Conservation (phyloP, 257 asterid genomes). For the Lithospermum erythrorhizon region DNA sequence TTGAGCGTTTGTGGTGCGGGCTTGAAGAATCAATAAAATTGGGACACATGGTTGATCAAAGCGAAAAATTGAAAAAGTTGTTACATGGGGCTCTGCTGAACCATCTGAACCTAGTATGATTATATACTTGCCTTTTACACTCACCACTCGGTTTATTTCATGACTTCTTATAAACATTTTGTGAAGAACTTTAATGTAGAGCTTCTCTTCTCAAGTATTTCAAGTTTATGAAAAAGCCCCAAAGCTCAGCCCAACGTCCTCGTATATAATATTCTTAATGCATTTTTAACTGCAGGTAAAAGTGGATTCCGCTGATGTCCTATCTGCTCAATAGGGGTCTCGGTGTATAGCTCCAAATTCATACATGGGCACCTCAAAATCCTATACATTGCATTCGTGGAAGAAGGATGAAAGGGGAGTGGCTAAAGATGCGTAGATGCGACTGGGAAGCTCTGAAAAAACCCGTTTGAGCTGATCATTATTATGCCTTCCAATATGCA, state of each 20-base stretch:
- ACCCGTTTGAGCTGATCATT: too few species aligned
- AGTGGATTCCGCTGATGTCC: conserved; percentile 68
- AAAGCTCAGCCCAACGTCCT: not conserved
- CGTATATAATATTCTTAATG: not conserved
- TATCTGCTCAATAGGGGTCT: conserved; percentile 29
- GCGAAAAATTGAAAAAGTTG: conserved; percentile 63
- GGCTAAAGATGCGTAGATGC: too few species aligned
- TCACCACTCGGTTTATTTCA: too few species aligned
- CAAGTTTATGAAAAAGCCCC: too few species aligned
- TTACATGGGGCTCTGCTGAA: conserved; percentile 49
- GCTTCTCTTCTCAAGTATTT: too few species aligned
- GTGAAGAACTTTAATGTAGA: too few species aligned
- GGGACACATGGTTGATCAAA: conserved; percentile 74
- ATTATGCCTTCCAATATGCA: too few species aligned
- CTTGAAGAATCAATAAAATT: conserved; percentile 73
- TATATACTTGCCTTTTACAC: too few species aligned
- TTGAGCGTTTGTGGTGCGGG: conserved; percentile 79
- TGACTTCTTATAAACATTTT: too few species aligned
- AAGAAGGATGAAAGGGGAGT: too few species aligned
- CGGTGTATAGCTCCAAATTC: not conserved
- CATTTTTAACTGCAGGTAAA: conserved; percentile 39
- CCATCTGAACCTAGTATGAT: conserved; percentile 66
- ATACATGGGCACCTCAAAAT: not conserved
- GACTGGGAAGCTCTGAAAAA: too few species aligned
- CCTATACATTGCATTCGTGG: not conserved